A percentile compares a stretch with the other conserved stretches of the same genome.
Evolutionary conservation across 2,329 filamentous ascomycete species (phyloP).

Genomic region (Leptographium flavum): DNA sequence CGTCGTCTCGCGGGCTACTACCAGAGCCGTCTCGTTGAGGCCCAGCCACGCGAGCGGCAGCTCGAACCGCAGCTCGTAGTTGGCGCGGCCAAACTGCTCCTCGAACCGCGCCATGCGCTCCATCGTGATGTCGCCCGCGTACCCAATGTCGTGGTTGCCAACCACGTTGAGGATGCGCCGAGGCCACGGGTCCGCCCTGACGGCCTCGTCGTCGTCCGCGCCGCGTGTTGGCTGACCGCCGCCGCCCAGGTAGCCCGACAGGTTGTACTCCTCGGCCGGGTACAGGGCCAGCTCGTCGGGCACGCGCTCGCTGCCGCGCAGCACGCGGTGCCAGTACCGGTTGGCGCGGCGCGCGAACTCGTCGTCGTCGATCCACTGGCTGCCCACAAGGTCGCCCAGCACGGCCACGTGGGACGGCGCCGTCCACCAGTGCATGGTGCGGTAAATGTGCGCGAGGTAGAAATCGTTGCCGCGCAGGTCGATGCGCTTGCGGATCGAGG

Average conservation of each 20-base stretch:
- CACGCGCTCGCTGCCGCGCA: constrained; percentile 53
- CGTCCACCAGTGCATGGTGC: constrained; percentile 70
- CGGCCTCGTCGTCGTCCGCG: constrained; percentile 28
- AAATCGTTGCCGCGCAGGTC: constrained; percentile 90
- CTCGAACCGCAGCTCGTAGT: constrained; percentile 75
- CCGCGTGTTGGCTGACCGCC: background rate
- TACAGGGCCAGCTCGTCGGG: constrained; percentile 36
- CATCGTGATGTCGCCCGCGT: constrained; percentile 78
- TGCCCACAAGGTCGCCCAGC: constrained; percentile 80
- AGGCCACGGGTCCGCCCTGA: constrained; percentile 62
- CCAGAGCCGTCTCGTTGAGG: constrained; percentile 10
- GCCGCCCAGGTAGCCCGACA: constrained; percentile 35
- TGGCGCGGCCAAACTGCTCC: constrained; percentile 67
- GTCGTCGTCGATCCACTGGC: constrained; percentile 80
- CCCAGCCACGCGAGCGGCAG: constrained; percentile 30
- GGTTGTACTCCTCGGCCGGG: constrained; percentile 33
- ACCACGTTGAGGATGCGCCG: constrained; percentile 80
- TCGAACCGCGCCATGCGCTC: constrained; percentile 70
- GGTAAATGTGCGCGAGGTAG: constrained; percentile 87
- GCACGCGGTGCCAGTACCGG: constrained; percentile 71
- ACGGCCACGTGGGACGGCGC: constrained; percentile 77
- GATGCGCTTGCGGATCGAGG: constrained; percentile 60
- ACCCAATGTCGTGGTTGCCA: constrained; percentile 94
- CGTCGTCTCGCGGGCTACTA: constrained; percentile 26
- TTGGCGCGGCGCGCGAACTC: constrained; percentile 65